These are phyloP conservation scores for Salix dunnii DNA, from an alignment of 345 rosid genomes.

Conservation along the genomic window DNA sequence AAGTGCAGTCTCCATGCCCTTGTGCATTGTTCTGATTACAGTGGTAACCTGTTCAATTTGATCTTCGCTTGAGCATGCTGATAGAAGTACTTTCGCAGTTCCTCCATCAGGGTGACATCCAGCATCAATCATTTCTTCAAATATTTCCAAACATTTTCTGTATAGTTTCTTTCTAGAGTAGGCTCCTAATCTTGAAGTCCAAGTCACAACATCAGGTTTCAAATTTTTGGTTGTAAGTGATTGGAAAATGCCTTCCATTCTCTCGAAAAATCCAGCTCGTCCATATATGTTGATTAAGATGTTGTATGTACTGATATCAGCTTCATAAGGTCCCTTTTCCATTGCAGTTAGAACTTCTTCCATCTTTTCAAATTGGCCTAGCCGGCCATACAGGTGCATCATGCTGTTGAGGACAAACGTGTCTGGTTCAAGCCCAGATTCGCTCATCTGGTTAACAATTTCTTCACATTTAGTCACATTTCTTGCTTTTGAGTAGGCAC, in stretches of 20 bases:
- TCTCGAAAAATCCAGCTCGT: slow-evolving; percentile 65
- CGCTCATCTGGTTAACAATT: slow-evolving; percentile 58
- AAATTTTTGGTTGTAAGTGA: slow-evolving; percentile 39
- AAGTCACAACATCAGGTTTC: slow-evolving; percentile 77
- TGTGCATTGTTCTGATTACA: slow-evolving; percentile 79
- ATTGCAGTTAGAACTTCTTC: slow-evolving; percentile 61
- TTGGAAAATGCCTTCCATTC: slow-evolving; percentile 56
- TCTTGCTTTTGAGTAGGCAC: slow-evolving; percentile 73
- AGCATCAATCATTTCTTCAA: slow-evolving; percentile 85
- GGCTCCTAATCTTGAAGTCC: slow-evolving; percentile 82
- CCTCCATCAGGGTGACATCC: slow-evolving; percentile 88
- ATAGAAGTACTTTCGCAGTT: slow-evolving; percentile 76
- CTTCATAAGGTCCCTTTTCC: slow-evolving; percentile 51
- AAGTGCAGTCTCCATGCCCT: slow-evolving; percentile 35
- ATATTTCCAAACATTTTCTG: slow-evolving; percentile 61
- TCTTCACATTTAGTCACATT: slow-evolving; percentile 68
- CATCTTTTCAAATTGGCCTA: slow-evolving; percentile 76
- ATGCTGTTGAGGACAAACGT: slow-evolving; percentile 78
- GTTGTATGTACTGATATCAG: slow-evolving; percentile 79
- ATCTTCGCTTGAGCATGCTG: slow-evolving; percentile 73
- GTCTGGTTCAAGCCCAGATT: slow-evolving; percentile 71
- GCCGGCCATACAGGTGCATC: slow-evolving; percentile 75
- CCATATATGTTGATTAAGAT: slow-evolving; percentile 79
- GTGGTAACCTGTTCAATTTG: slow-evolving; percentile 72
- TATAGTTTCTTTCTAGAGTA: slow-evolving; percentile 81